Evolutionary conservation across 495 filamentous ascomycete genomes (phyloP).

Genomic region (Elaphomyces granulatus): DNA sequence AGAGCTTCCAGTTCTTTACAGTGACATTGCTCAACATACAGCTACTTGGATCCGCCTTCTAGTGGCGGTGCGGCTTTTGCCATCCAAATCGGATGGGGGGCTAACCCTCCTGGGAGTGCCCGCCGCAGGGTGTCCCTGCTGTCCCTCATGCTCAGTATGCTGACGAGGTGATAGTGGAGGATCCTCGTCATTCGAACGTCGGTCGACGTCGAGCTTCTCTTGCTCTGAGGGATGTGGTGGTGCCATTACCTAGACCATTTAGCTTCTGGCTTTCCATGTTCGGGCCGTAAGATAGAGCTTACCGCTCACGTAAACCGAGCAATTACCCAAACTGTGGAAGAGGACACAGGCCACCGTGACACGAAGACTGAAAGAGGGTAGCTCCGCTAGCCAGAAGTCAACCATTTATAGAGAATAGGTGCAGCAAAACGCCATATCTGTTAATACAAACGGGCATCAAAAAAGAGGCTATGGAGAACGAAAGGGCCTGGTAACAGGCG

Average conservation of each 20-base stretch:
- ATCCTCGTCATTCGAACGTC: constrained; percentile 9
- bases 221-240: background rate
- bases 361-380: too few species aligned
- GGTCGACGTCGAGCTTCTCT: constrained; percentile 10
- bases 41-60: constrained; percentile 50
- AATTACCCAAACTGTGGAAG: too few species aligned
- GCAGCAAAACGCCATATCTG: constrained; percentile 10
- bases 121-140: constrained; percentile 7
- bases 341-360: too few species aligned
- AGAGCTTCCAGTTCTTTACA: background rate
- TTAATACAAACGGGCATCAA: constrained; percentile 2
- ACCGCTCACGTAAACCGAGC: too few species aligned
- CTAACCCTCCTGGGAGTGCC: constrained; percentile 7
- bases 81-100: constrained; percentile 16
- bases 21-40: constrained; percentile 41
- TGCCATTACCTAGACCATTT: background rate
- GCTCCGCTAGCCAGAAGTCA: too few species aligned
- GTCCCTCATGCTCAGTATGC: constrained; percentile 15
- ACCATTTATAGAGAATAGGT: constrained; percentile 18
- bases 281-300: too few species aligned
- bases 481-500: background rate
- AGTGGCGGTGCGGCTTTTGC: constrained; percentile 22
- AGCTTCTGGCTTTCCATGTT: too few species aligned
- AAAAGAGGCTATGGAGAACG: background rate
- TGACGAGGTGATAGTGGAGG: constrained; percentile 15